Base-by-base conservation (phyloP, 1,284 basidiomycete genomes). In the Microbotryum violaceum region DNA sequence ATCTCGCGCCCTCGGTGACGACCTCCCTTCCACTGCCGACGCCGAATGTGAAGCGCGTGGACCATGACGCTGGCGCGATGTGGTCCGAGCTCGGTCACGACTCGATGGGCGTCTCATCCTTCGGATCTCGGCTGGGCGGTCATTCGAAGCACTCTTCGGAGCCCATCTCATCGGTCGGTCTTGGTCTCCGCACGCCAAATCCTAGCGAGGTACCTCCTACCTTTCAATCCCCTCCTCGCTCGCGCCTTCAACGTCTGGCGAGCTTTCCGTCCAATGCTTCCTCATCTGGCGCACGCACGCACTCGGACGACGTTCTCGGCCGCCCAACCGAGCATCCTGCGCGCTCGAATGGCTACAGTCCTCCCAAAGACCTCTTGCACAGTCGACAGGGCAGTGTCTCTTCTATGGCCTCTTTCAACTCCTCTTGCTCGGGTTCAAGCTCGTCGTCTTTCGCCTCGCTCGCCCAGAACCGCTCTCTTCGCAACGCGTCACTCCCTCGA, bases 181-280 rank as follows among this genome's bases (percentile, higher is more conserved):
- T 66, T 42, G 67, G 67, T 9, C 46, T 66, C 48, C 59, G 58
- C 37, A 60, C 58, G 3, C 49, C 60, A 46, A 62, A 62, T 18
- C 58, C 65, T 6, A 49, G 51, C 18, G 64, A 68, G 47, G 67
- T 65, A 6, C 67, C 67, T 16, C 58, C 67, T 14, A 54, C 57
- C 14, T 64, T 57, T 54, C 61, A 56, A n/a, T 64, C 66, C 20
- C 62, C 54, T 6, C 64, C 64, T 4, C 58, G 60, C 47, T 60
- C 57, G 9, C 61, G 67, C n/a, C 60, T 68, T 18, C 49, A 61
- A 29, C 64, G 67, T 37, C 58, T 66, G 49, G 44, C 61, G 10
- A 58, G 60, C 27, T 48, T 56, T 42, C 37, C 37, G 16, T 42
- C 37, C 4, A 42, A 14, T 42, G 37, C 37, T 42, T 42, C 12